Conservation (phyloP, 1,139 yeast species). For the Diutina mesorugosa region DNA sequence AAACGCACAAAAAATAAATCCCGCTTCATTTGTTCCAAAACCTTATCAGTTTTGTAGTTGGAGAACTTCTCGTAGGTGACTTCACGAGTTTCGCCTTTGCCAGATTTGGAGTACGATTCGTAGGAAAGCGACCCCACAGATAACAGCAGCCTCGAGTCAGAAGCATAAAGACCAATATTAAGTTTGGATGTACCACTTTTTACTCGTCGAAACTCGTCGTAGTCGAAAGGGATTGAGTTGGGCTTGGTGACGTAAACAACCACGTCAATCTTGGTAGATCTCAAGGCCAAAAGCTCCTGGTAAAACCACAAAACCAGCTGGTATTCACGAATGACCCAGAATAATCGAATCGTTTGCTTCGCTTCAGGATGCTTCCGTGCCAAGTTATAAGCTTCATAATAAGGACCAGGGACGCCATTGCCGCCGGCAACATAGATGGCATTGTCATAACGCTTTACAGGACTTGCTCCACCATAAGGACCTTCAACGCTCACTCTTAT, state of each 20-base stretch:
- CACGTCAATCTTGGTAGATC: constrained; percentile 17
- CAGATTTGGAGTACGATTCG: not conserved
- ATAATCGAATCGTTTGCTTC: constrained; percentile 15
- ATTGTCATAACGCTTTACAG: constrained; percentile 37
- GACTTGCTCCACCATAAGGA: constrained; percentile 33
- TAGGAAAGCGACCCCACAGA: not conserved
- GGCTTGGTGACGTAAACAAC: constrained; percentile 35
- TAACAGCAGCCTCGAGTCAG: not conserved
- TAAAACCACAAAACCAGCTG: constrained; percentile 36
- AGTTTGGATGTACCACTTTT: not conserved
- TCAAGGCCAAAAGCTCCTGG: constrained; percentile 25
- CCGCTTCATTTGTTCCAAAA: not conserved
- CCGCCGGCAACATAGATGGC: constrained; percentile 40
- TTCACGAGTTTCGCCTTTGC: not conserved
- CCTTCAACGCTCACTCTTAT: constrained; percentile 42
- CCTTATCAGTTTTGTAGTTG: not conserved
- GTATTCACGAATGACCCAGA: constrained; percentile 41
- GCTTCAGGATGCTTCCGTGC: not conserved
- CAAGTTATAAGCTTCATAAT: constrained; percentile 13
- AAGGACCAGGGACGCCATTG: constrained; percentile 57
- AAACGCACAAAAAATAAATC: constrained; percentile 12
- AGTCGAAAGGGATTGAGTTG: constrained; percentile 1
- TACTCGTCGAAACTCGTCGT: not conserved
- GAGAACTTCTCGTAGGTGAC: not conserved
- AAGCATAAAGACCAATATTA: not conserved